These are phyloP conservation scores for Xylariales sp. DNA, from an alignment of 2,329 filamentous ascomycete genomes.

Conservation along the genomic window DNA sequence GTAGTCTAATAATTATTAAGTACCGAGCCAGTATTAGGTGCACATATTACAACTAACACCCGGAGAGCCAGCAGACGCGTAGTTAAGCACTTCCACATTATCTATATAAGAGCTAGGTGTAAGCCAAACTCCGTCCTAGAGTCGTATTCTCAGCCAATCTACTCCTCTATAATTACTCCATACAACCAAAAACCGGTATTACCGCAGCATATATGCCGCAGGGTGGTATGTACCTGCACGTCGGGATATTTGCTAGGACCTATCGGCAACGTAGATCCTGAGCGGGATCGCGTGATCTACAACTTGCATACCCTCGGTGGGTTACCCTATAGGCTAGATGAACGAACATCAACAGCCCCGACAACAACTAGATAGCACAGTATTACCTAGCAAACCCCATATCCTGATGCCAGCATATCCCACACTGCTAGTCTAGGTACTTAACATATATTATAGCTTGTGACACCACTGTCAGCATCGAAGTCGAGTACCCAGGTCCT, in stretches of 20 bases:
- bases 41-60: too few relatives aligned
- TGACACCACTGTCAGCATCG: not conserved
- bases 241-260: not conserved
- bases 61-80: too few relatives aligned
- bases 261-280: not conserved
- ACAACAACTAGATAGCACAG: not conserved
- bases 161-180: too few relatives aligned
- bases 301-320: not conserved
- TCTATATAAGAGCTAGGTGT: too few relatives aligned
- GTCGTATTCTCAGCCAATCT: too few relatives aligned
- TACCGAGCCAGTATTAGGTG: too few relatives aligned
- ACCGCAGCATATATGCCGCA: not conserved
- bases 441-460: too few relatives aligned
- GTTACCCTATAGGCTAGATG: conserved; percentile 1
- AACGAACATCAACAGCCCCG: not conserved
- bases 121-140: too few relatives aligned
- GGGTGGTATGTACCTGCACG: not conserved
- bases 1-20: too few relatives aligned
- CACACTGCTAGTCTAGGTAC: too few relatives aligned
- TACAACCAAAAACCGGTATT: not conserved
- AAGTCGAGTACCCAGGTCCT: not conserved
- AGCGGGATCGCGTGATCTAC: not conserved
- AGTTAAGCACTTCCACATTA: too few relatives aligned
- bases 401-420: too few relatives aligned
- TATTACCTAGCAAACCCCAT: not conserved